Conservation (phyloP, 2,329 filamentous ascomycete genomes). For the Calonectria montana region DNA sequence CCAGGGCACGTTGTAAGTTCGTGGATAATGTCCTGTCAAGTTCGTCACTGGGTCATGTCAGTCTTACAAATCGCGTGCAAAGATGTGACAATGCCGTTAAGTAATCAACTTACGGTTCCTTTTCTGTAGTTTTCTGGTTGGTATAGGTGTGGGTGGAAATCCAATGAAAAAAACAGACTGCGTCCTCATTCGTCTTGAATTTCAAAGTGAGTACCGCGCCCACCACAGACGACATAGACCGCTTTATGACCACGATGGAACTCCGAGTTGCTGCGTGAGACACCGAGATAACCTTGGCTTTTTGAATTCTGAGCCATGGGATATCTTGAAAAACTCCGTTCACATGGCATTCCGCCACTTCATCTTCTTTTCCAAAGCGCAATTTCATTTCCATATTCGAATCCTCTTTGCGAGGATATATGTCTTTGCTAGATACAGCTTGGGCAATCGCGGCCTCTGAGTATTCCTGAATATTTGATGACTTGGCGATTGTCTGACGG, state of each 20-base stretch:
- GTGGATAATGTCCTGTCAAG: constrained; percentile 26
- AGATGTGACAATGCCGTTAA: background rate
- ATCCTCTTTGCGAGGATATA: background rate
- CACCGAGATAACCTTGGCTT: constrained; percentile 23
- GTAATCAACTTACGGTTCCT: constrained; percentile 26
- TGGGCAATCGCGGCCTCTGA: constrained; percentile 27
- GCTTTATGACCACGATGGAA: constrained; percentile 35
- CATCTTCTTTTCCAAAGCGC: constrained; percentile 12
- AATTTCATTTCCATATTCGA: constrained; percentile 7
- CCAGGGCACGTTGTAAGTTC: background rate
- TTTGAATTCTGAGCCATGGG: constrained; percentile 38
- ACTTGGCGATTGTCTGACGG: background rate
- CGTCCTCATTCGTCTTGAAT: constrained; percentile 25
- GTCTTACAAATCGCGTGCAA: background rate
- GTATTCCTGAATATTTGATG: background rate
- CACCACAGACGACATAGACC: constrained; percentile 25
- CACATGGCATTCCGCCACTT: background rate
- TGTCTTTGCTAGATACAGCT: constrained; percentile 40
- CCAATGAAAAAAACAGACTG: constrained; percentile 31
- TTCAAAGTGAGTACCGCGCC: constrained; percentile 34
- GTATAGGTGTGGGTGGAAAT: constrained; percentile 13
- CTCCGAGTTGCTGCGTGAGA: constrained; percentile 30
- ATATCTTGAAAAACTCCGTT: background rate
- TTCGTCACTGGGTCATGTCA: constrained; percentile 24
- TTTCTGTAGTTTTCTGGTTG: background rate